phyloP scores from a whole-genome alignment of 2,329 filamentous ascomycete genomes.

The Ceratocystis colombiana region DNA sequence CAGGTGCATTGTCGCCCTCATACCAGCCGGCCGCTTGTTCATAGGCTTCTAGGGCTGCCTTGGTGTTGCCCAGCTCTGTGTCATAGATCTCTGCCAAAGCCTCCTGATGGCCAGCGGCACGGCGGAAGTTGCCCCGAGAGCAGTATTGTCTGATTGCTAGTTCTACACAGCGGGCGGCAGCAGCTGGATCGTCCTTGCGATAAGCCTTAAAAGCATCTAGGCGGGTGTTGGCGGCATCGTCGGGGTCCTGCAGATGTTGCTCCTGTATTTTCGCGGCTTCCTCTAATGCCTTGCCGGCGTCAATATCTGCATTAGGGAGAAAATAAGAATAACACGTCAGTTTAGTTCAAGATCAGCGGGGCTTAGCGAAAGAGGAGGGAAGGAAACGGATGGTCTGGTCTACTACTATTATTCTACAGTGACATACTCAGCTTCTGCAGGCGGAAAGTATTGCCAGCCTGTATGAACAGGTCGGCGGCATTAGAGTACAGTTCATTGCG shows the following conservation, averaged over 20 bases:
- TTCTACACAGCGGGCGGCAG: constrained; percentile 71
- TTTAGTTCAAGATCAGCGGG: not conserved
- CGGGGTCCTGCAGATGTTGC: constrained; percentile 74
- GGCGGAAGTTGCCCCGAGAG: constrained; percentile 76
- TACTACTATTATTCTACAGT: not conserved
- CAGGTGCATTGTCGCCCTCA: constrained; percentile 72
- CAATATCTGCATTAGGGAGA: constrained; percentile 49
- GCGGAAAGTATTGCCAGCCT: constrained; percentile 86
- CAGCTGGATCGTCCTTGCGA: constrained; percentile 69
- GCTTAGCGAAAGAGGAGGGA: not conserved
- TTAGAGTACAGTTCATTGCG: constrained; percentile 80
- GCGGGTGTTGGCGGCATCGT: constrained; percentile 81
- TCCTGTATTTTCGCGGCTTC: constrained; percentile 72
- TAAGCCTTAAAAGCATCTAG: constrained; percentile 94
- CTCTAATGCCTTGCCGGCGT: constrained; percentile 80
- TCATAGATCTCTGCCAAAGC: constrained; percentile 80
- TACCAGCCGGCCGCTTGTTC: constrained; percentile 83
- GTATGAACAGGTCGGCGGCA: constrained; percentile 75
- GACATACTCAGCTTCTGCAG: constrained; percentile 72
- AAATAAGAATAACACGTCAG: constrained; percentile 6
- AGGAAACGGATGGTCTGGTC: constrained; percentile 10
- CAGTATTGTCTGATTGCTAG: constrained; percentile 79
- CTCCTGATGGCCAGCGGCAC: constrained; percentile 85
- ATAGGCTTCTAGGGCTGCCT: constrained; percentile 71
- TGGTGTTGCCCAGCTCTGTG: constrained; percentile 65